These are phyloP conservation scores for Nitzschia sp. DNA, from an alignment of 108 stramenopile genomes.

Conservation along the genomic window DNA sequence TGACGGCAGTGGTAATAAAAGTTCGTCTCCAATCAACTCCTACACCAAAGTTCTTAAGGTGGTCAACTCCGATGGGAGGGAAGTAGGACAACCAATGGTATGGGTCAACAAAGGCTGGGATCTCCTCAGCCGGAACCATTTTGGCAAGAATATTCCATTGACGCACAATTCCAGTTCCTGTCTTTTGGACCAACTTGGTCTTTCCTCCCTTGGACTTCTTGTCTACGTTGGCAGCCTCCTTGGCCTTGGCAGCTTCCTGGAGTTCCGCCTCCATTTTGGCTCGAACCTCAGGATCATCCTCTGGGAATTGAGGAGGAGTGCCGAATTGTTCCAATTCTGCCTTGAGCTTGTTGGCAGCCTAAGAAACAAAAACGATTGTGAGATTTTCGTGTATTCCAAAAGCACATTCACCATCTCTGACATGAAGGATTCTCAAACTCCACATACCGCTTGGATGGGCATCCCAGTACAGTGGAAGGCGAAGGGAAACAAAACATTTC, in stretches of 20 bases:
- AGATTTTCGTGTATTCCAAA: background rate
- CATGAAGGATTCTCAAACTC: background rate
- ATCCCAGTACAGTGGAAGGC: slow-evolving; percentile 99
- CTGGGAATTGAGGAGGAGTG: slow-evolving; percentile 87
- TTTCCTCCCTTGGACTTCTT: slow-evolving; percentile 87
- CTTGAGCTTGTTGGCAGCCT: slow-evolving; percentile 98
- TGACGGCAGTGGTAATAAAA: slow-evolving; percentile 97
- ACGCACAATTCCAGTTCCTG: slow-evolving; percentile 86
- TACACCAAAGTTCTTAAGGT: slow-evolving; percentile 88
- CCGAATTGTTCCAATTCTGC: slow-evolving; percentile 87
- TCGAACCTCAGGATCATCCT: slow-evolving; percentile 83
- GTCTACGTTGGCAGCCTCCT: slow-evolving; percentile 48
- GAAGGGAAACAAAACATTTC: slow-evolving; percentile 96
- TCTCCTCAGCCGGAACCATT: slow-evolving; percentile 80
- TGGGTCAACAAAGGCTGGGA: slow-evolving; percentile 90
- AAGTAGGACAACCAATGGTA: slow-evolving; percentile 94
- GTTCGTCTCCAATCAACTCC: slow-evolving; percentile 95
- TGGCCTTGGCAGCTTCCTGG: slow-evolving; percentile 56
- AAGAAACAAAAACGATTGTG: background rate
- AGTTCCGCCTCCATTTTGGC: slow-evolving; percentile 82
- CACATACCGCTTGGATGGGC: slow-evolving; percentile 96
- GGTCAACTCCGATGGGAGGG: slow-evolving; percentile 90
- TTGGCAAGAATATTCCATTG: slow-evolving; percentile 93
- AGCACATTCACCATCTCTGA: background rate
- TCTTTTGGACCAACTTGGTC: slow-evolving; percentile 89